Evolutionary conservation across 495 filamentous ascomycete species (phyloP).

Genomic region (Daldinia vernicosa): DNA sequence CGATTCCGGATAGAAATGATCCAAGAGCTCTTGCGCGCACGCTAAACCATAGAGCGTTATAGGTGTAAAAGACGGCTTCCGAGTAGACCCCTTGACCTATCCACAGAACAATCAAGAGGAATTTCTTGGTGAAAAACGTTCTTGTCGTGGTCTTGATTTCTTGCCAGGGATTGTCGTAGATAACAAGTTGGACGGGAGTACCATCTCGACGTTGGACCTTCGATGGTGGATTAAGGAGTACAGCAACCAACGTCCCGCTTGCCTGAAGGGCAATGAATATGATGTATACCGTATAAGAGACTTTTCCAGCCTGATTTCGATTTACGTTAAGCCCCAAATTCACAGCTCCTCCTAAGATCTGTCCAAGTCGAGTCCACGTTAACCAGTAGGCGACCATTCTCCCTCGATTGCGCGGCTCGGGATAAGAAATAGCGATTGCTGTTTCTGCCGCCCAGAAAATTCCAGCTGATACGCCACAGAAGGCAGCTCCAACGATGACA

Average conservation of each 20-base stretch:
- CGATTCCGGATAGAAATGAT: slow-evolving; percentile 67
- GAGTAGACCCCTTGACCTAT: slow-evolving; percentile 69
- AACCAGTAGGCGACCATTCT: slow-evolving; percentile 70
- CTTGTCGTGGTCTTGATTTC: slow-evolving; percentile 63
- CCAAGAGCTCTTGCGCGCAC: slow-evolving; percentile 70
- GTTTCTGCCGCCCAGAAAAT: slow-evolving; percentile 75
- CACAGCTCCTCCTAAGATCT: slow-evolving; percentile 71
- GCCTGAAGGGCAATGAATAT: slow-evolving; percentile 71
- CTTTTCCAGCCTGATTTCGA: slow-evolving; percentile 62
- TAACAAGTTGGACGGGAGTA: slow-evolving; percentile 59
- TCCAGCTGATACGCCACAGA: slow-evolving; percentile 71
- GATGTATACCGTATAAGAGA: slow-evolving; percentile 68
- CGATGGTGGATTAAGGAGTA: slow-evolving; percentile 62
- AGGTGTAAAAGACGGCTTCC: slow-evolving; percentile 71
- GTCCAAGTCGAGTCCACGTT: slow-evolving; percentile 66
- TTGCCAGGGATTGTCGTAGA: slow-evolving; percentile 54
- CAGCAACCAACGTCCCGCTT: slow-evolving; percentile 61
- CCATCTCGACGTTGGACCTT: slow-evolving; percentile 67
- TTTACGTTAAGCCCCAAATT: slow-evolving; percentile 68
- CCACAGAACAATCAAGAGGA: slow-evolving; percentile 66
- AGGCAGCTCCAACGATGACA: slow-evolving; percentile 67
- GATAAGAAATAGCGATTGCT: slow-evolving; percentile 71
- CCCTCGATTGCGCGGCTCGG: slow-evolving; percentile 69
- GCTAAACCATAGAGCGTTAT: slow-evolving; percentile 64
- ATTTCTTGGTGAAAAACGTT: slow-evolving; percentile 61